Conservation (phyloP, 2,329 filamentous ascomycete species). For the Paecilomyces fulvus region DNA sequence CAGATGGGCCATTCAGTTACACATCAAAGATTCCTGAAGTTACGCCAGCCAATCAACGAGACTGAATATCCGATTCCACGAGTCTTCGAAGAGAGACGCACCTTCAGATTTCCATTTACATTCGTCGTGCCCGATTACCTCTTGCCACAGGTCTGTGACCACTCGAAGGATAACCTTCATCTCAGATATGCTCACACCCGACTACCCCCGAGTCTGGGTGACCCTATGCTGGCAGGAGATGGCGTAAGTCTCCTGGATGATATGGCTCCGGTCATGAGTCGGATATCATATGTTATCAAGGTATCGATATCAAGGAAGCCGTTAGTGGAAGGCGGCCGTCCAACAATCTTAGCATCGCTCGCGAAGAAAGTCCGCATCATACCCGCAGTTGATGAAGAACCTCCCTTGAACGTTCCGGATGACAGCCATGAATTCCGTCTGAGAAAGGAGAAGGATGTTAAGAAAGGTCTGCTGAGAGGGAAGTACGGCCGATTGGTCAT, state of each 20-base stretch:
- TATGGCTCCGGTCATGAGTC: slow-evolving; percentile 54
- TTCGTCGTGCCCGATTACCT: slow-evolving; percentile 56
- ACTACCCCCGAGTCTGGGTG: slow-evolving; percentile 55
- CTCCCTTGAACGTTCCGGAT: slow-evolving; percentile 46
- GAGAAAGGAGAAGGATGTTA: slow-evolving; percentile 51
- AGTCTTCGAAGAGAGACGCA: slow-evolving; percentile 45
- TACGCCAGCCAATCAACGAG: slow-evolving; percentile 51
- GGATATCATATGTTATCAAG: slow-evolving; percentile 49
- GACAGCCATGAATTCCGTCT: slow-evolving; percentile 42
- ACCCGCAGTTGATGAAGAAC: slow-evolving; percentile 51
- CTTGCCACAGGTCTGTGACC: slow-evolving; percentile 51
- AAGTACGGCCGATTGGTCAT: slow-evolving; percentile 51
- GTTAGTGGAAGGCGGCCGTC: slow-evolving; percentile 28
- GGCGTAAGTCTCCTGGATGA: slow-evolving; percentile 49
- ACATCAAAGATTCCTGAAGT: slow-evolving; percentile 52
- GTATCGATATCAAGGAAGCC: slow-evolving; percentile 35
- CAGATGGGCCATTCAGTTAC: slow-evolving; percentile 47
- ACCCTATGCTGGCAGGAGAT: slow-evolving; percentile 44
- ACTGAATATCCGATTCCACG: slow-evolving; percentile 47
- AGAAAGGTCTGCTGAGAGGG: slow-evolving; percentile 51
- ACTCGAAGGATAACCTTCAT: slow-evolving; percentile 42
- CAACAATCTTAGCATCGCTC: slow-evolving; percentile 41
- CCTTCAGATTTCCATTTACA: slow-evolving; percentile 54
- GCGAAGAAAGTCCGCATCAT: slow-evolving; percentile 51
- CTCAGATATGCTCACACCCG: slow-evolving; percentile 49